Evolutionary conservation across 192 early-diverging fungal genomes (phyloP).

Genomic region (Backusella parvicylindrica): DNA sequence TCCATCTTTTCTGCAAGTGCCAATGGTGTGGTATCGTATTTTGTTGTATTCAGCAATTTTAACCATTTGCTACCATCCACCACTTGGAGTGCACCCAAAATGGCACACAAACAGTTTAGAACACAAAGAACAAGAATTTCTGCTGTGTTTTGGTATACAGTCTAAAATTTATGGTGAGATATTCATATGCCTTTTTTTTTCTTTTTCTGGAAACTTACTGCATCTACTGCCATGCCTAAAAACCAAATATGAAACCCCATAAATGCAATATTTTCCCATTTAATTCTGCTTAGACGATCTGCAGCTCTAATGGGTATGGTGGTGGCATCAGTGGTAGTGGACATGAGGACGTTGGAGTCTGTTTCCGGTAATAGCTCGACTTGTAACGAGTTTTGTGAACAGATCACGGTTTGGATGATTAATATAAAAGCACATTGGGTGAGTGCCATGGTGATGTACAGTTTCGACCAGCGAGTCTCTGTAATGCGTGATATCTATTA

Average conservation of each 20-base stretch:
- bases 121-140: slow-evolving; percentile 34
- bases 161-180: slow-evolving; percentile 18
- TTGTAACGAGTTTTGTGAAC: slow-evolving; percentile 24
- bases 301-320: slow-evolving; percentile 13
- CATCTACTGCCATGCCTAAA: slow-evolving; percentile 34
- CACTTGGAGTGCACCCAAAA: slow-evolving; percentile 31
- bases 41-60: background rate
- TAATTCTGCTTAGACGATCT: slow-evolving; percentile 29
- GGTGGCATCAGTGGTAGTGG: background rate
- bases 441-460: slow-evolving; percentile 29
- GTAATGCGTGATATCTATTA: slow-evolving; percentile 24
- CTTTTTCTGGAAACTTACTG: slow-evolving; percentile 16
- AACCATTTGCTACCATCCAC: slow-evolving; percentile 34
- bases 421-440: slow-evolving; percentile 31
- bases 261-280: slow-evolving; percentile 42
- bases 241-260: slow-evolving; percentile 38
- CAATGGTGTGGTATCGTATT: slow-evolving; percentile 14
- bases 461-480: slow-evolving; percentile 35
- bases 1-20: slow-evolving; percentile 31
- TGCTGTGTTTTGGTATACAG: slow-evolving; percentile 36
- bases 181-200: background rate
- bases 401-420: slow-evolving; percentile 21
- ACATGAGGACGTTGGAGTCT: background rate
- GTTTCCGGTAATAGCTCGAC: slow-evolving; percentile 13
- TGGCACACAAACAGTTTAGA: slow-evolving; percentile 33